Conservation (phyloP, 2,329 filamentous ascomycete genomes). For the Blumeria graminis region DNA sequence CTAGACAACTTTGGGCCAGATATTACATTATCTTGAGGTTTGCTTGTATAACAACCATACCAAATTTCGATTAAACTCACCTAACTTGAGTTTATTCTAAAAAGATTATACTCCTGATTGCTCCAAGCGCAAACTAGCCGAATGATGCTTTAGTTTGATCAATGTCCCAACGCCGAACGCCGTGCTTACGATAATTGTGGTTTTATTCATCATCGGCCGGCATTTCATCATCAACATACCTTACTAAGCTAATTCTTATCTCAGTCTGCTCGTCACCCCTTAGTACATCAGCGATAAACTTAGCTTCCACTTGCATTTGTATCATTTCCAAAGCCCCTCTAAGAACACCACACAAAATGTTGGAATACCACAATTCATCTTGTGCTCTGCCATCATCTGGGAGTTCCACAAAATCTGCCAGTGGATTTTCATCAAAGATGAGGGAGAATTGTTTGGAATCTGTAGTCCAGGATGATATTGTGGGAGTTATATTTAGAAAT, state of each 20-base stretch:
- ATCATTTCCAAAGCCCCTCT: conserved; percentile 92
- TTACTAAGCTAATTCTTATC: conserved; percentile 76
- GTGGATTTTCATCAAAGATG: conserved; percentile 86
- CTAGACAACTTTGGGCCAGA: no score
- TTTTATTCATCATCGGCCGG: conserved; percentile 65
- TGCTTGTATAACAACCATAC: no score
- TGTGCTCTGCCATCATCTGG: conserved; percentile 89
- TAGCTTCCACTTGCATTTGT: conserved; percentile 95
- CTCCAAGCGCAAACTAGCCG: no score
- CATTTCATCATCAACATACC: conserved; percentile 94
- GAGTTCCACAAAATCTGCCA: conserved; percentile 92
- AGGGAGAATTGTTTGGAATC: conserved; percentile 94
- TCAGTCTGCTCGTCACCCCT: conserved; percentile 90
- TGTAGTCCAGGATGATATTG: conserved; percentile 82
- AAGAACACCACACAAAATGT: conserved; percentile 83
- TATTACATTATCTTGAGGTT: no score
- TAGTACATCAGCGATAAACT: conserved; percentile 84
- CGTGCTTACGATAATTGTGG: neutral
- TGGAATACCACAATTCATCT: conserved; percentile 95
- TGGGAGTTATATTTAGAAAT: conserved; percentile 88
- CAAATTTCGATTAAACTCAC: no score
- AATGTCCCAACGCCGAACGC: neutral
- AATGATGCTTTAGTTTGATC: no score
- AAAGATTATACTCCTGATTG: no score
- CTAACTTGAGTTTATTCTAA: no score